Conservation (phyloP, 2,329 filamentous ascomycete genomes). For the Teratosphaeria nubilosa region DNA sequence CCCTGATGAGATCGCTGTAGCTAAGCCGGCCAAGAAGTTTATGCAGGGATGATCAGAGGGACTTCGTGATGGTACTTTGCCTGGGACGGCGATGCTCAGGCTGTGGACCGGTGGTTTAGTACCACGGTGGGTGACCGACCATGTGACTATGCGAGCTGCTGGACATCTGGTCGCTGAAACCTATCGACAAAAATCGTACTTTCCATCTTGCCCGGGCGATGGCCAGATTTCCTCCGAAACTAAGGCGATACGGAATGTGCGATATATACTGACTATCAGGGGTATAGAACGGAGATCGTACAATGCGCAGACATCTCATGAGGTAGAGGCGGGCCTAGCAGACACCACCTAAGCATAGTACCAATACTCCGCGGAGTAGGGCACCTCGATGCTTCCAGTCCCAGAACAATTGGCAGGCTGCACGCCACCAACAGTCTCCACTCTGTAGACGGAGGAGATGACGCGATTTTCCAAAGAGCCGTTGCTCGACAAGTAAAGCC, state of each 20-base stretch:
- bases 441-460: slow-evolving; percentile 37
- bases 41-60: background rate
- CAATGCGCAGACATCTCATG: background rate
- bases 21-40: background rate
- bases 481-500: slow-evolving; percentile 36
- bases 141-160: slow-evolving; percentile 6
- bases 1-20: background rate
- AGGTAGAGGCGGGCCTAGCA: background rate
- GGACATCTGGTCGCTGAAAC: background rate
- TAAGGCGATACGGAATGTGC: background rate
- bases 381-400: slow-evolving; percentile 25
- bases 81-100: background rate
- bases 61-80: background rate
- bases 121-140: slow-evolving; percentile 9
- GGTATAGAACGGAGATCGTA: background rate
- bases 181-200: background rate
- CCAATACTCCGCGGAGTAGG: slow-evolving; percentile 41
- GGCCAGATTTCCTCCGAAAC: background rate
- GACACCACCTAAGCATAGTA: slow-evolving; percentile 25
- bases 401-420: slow-evolving; percentile 31
- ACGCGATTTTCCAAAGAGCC: slow-evolving; percentile 25
- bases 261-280: background rate
- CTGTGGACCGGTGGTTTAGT: slow-evolving; percentile 6
- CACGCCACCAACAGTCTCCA: slow-evolving; percentile 39
- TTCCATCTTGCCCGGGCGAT: background rate